Evolutionary conservation across 108 stramenopile genomes (phyloP).

Genomic region (Nannochloropsis salina): DNA sequence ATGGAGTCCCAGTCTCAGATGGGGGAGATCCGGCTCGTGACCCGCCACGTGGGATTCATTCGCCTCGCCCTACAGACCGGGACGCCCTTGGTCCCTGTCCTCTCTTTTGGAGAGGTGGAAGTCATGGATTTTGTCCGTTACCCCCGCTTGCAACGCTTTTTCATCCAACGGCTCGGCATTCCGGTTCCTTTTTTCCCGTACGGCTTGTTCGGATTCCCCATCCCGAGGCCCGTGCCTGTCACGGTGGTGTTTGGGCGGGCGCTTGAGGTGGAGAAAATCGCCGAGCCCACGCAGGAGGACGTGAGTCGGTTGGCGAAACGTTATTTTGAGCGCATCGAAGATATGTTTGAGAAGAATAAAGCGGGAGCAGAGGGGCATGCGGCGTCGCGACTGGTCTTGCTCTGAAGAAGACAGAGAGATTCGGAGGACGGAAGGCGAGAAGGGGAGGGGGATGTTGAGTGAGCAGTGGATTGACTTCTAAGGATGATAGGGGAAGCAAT

Average conservation of each 20-base stretch:
- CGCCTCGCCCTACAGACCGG: constrained; percentile 8
- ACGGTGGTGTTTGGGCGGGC: constrained; percentile 5
- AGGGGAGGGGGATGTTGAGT: not conserved
- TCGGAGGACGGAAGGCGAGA: not conserved
- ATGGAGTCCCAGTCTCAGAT: constrained; percentile 21
- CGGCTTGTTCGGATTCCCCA: constrained; percentile 20
- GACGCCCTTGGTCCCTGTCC: not conserved
- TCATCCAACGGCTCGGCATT: not conserved
- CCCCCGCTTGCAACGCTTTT: constrained; percentile 3
- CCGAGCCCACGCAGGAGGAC: constrained; percentile 18
- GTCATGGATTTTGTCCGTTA: constrained; percentile 18
- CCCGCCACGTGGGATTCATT: constrained; percentile 18
- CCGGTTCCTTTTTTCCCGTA: constrained; percentile 20
- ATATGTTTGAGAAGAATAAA: constrained; percentile 4
- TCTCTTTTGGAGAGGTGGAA: constrained; percentile 26
- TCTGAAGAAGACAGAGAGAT: not conserved
- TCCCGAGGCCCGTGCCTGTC: constrained; percentile 20
- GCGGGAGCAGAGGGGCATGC: not conserved
- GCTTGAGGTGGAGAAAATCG: not conserved
- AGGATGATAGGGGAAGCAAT: too few relatives aligned
- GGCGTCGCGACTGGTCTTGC: not conserved
- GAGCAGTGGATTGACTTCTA: not conserved
- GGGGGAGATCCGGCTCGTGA: not conserved
- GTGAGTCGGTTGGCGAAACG: not conserved
- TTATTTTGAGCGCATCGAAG: constrained; percentile 1